phyloP scores from a whole-genome alignment of 2,329 filamentous ascomycete genomes.

The Neocatenulostroma microsporum region DNA sequence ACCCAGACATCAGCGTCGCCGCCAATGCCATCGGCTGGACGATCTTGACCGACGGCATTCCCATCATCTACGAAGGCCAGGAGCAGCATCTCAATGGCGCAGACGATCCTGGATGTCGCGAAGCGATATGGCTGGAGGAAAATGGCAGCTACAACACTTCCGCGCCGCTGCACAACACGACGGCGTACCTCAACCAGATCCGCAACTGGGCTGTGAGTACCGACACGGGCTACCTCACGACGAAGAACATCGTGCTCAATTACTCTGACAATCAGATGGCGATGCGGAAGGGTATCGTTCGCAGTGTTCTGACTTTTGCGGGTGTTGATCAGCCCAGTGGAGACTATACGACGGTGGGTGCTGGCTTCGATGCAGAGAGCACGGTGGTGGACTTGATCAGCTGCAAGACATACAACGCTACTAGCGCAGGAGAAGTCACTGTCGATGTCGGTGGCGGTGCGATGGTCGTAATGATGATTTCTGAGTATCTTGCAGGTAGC shows the following conservation, averaged over 20 bases:
- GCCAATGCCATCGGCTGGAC: constrained; percentile 13
- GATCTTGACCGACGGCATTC: constrained; percentile 16
- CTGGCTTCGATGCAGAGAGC: neutral
- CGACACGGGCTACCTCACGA: neutral
- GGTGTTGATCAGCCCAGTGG: neutral
- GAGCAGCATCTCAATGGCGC: constrained; percentile 15
- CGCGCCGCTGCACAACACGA: neutral
- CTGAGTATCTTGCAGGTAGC: neutral
- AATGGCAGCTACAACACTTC: neutral
- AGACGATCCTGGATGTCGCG: constrained; percentile 3
- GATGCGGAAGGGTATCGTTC: constrained; percentile 1
- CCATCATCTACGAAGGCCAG: constrained; percentile 18
- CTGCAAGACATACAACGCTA: neutral
- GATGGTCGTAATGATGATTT: neutral
- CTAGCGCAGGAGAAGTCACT: neutral
- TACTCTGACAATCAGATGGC: neutral
- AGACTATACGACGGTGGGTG: neutral
- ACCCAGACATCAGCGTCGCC: constrained; percentile 11
- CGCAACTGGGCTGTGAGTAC: neutral
- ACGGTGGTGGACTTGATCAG: neutral
- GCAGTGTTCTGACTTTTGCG: neutral
- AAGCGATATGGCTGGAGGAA: constrained; percentile 2
- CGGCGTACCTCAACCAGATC: constrained; percentile 1
- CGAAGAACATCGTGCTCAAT: constrained; percentile 1
- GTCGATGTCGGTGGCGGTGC: neutral